phyloP scores from a whole-genome alignment of 2,329 filamentous ascomycete genomes.

The Claviceps arundinis region DNA sequence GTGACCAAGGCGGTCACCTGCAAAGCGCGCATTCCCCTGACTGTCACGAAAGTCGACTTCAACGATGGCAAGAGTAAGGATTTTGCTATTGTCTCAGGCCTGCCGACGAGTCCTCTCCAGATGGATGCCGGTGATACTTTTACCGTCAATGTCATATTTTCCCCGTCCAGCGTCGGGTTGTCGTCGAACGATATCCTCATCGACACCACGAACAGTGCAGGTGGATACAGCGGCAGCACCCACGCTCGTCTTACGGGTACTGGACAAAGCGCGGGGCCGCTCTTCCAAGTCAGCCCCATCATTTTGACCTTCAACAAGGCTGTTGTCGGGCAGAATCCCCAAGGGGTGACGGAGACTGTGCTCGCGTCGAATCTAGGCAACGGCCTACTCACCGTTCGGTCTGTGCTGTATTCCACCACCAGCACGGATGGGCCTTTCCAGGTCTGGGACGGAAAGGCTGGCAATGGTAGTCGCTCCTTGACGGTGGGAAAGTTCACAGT shows the following conservation, averaged over 20 bases:
- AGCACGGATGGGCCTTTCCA: conserved; percentile 32
- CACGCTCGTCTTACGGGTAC: conserved; percentile 35
- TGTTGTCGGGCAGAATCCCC: conserved; percentile 27
- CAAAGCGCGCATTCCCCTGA: conserved; percentile 30
- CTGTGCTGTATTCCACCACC: conserved; percentile 29
- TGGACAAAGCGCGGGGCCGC: conserved; percentile 29
- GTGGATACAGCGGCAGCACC: conserved; percentile 32
- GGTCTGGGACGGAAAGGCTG: conserved; percentile 20
- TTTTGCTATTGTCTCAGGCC: conserved; percentile 24
- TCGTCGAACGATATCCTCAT: conserved; percentile 34
- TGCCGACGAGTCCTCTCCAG: conserved; percentile 18
- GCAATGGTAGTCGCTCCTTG: conserved; percentile 11
- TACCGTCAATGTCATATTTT: conserved; percentile 30
- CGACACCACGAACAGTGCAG: conserved; percentile 30
- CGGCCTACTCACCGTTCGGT: conserved; percentile 26
- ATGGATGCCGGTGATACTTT: conserved; percentile 26
- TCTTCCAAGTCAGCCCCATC: conserved; percentile 34
- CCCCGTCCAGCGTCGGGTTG: conserved; percentile 32
- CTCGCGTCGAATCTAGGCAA: conserved; percentile 38
- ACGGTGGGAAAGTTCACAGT: conserved; percentile 36
- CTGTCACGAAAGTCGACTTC: conserved; percentile 25
- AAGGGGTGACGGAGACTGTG: conserved; percentile 27
- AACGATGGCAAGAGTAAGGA: conserved; percentile 22
- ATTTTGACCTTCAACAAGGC: conserved; percentile 35
- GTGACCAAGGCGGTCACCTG: conserved; percentile 27